phyloP scores from a whole-genome alignment of 768 basidiomycete genomes.

The Suillus sp. region DNA sequence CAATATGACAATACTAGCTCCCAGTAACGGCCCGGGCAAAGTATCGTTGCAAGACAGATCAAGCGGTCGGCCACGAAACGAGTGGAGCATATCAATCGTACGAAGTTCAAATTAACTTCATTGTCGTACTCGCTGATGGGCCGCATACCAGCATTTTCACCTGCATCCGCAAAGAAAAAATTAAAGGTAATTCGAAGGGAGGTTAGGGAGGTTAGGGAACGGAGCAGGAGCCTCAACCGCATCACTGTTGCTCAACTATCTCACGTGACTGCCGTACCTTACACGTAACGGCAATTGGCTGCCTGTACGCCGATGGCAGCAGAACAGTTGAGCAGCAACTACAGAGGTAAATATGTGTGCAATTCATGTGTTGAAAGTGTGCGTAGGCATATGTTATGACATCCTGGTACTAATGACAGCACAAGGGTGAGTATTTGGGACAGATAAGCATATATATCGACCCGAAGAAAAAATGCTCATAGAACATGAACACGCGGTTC shows the following conservation, averaged over 20 bases:
- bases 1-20: background rate
- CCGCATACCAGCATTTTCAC: background rate
- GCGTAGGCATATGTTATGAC: background rate
- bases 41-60: background rate
- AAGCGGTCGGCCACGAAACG: background rate
- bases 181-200: background rate
- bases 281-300: too few species aligned
- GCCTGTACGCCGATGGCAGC: too few species aligned
- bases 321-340: background rate
- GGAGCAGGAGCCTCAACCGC: too few species aligned
- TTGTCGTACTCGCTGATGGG: background rate
- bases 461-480: background rate
- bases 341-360: background rate
- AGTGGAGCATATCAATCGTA: background rate
- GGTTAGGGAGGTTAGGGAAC: too few species aligned
- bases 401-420: background rate
- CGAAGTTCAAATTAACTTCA: background rate
- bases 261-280: too few species aligned
- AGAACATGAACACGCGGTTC: background rate
- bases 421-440: background rate
- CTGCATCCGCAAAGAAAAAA: background rate
- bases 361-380: background rate
- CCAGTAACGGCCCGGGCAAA: background rate
- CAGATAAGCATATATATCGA: background rate
- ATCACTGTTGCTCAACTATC: too few species aligned